A percentile compares a stretch with the other conserved stretches of the same genome.
Evolutionary conservation across 768 basidiomycete species (phyloP).

Genomic region (Leucogyrophana mollusca): DNA sequence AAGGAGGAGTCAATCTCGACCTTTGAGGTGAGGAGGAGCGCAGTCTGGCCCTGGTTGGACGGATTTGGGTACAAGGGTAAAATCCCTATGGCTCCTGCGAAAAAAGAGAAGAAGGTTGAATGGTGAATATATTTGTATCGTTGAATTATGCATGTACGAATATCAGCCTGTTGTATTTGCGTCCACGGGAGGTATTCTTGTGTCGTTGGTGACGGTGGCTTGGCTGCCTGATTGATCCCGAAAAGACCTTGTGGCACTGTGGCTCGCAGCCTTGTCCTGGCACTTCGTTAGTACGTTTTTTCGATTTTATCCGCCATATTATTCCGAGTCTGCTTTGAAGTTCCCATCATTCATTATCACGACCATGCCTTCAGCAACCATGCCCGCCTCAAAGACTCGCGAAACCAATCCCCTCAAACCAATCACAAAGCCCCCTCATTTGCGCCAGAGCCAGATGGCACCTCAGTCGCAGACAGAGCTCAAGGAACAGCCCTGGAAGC

Average conservation of each 20-base stretch:
- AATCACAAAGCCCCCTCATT: constrained; percentile 6
- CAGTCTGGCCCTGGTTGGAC: constrained; percentile 94
- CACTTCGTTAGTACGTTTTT: neutral
- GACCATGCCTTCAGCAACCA: constrained; percentile 16
- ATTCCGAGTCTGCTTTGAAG: constrained; percentile 1
- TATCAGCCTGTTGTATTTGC: neutral
- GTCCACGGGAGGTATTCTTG: too few species aligned
- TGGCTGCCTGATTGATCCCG: too few species aligned
- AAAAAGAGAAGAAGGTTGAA: constrained; percentile 55
- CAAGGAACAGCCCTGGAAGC: constrained; percentile 19
- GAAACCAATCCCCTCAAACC: constrained; percentile 12
- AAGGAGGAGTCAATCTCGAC: constrained; percentile 64
- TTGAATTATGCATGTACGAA: constrained; percentile 3
- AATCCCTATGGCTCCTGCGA: constrained; percentile 53
- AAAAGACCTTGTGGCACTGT: too few species aligned
- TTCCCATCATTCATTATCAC: constrained; percentile 2
- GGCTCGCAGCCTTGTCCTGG: too few species aligned
- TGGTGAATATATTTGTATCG: constrained; percentile 49
- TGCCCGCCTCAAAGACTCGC: constrained; percentile 12
- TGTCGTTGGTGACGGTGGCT: neutral
- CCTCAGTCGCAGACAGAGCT: constrained; percentile 2
- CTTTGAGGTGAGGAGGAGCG: constrained; percentile 79
- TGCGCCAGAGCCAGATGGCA: neutral
- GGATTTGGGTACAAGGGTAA: constrained; percentile 90
- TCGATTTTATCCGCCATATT: neutral